These are phyloP conservation scores for Turritis glabra DNA, from an alignment of 345 rosid species.

Conservation along the genomic window DNA sequence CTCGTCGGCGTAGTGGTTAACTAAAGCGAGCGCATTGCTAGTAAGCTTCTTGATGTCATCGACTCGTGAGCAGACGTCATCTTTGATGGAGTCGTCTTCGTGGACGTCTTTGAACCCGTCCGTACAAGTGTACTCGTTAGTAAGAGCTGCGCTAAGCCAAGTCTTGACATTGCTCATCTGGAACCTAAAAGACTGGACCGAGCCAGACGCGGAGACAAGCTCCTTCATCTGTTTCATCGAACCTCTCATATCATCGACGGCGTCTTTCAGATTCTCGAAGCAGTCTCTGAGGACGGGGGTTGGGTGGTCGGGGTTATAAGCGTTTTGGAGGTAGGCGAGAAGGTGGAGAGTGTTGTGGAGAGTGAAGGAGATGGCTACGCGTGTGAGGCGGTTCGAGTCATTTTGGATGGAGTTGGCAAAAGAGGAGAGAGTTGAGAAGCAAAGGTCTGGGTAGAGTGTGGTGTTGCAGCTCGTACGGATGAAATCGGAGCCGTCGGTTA, in stretches of 20 bases:
- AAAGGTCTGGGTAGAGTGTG: conserved; percentile 74
- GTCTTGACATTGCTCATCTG: conserved; percentile 84
- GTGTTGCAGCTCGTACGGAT: conserved; percentile 63
- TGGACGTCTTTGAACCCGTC: conserved; percentile 67
- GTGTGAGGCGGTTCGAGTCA: conserved; percentile 59
- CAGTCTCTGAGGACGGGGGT: conserved; percentile 67
- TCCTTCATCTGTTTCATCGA: conserved; percentile 76
- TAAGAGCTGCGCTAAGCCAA: conserved; percentile 90
- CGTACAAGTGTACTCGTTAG: conserved; percentile 77
- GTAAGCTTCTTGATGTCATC: conserved; percentile 60
- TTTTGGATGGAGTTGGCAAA: conserved; percentile 54
- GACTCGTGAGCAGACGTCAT: conserved; percentile 49
- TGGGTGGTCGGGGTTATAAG: conserved; percentile 1
- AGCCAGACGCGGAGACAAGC: conserved; percentile 28
- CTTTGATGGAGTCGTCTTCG: conserved; percentile 45
- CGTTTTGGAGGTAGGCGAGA: conserved; percentile 43
- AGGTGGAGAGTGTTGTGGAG: conserved; percentile 47
- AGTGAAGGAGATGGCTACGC: conserved; percentile 55
- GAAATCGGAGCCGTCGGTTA: conserved; percentile 46
- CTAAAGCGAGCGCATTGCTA: conserved; percentile 72
- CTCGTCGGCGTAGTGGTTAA: conserved; percentile 56
- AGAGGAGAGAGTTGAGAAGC: conserved; percentile 62
- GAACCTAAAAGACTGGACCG: conserved; percentile 54
- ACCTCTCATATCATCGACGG: conserved; percentile 66
- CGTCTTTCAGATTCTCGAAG: conserved; percentile 68